phyloP scores from a whole-genome alignment of 2,329 filamentous ascomycete species.

The Didymella segeticola region DNA sequence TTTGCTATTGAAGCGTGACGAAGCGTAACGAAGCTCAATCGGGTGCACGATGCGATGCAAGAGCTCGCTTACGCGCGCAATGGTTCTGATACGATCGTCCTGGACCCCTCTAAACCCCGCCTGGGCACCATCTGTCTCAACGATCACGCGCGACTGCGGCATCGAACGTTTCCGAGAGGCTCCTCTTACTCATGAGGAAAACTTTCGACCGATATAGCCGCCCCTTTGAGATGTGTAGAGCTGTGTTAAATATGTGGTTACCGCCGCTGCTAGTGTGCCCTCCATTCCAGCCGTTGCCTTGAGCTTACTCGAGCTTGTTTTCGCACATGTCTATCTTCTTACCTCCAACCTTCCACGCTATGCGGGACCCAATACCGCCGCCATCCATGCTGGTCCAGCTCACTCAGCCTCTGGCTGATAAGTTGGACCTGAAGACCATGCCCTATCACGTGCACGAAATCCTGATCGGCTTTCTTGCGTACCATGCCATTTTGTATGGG shows the following conservation, averaged over 20 bases:
- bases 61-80: conserved; percentile 4
- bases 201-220: conserved; percentile 3
- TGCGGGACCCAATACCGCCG: conserved; percentile 75
- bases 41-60: conserved; percentile 7
- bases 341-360: conserved; percentile 48
- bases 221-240: not conserved
- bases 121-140: conserved; percentile 15
- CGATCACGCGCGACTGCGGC: conserved; percentile 19
- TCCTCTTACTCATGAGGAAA: conserved; percentile 16
- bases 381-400: conserved; percentile 64
- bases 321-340: conserved; percentile 29
- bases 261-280: conserved; percentile 12
- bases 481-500: conserved; percentile 71
- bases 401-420: conserved; percentile 69
- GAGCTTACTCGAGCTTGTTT: conserved; percentile 19
- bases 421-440: conserved; percentile 68
- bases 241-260: conserved; percentile 15
- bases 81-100: conserved; percentile 13
- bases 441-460: conserved; percentile 81
- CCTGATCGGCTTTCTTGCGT: conserved; percentile 68
- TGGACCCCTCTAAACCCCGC: conserved; percentile 9
- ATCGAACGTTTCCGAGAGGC: conserved; percentile 17
- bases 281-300: conserved; percentile 4
- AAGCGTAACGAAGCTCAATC: conserved; percentile 18
- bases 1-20: conserved; percentile 14